A percentile compares a stretch with the other conserved stretches of the same genome.
Evolutionary conservation across 176 grass and related monocot species (phyloP).

Genomic region (Eragrostis nindensis): DNA sequence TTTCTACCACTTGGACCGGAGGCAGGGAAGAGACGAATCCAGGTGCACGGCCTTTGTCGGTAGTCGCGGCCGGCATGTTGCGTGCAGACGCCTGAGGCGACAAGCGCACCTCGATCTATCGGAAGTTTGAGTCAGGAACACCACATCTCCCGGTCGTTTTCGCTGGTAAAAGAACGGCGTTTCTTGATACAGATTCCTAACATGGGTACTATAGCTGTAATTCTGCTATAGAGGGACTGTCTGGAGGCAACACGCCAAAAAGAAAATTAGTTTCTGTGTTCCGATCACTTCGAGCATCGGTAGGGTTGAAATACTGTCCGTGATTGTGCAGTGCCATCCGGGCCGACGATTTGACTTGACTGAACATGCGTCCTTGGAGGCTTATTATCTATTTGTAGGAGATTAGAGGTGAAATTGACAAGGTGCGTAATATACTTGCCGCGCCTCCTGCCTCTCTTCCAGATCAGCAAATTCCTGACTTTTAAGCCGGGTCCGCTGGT

Average conservation of each 20-base stretch:
- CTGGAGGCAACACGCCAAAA: background rate
- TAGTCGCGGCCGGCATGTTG: background rate
- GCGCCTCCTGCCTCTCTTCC: background rate
- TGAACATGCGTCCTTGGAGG: too few relatives aligned
- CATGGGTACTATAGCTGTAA: too few relatives aligned
- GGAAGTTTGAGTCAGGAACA: background rate
- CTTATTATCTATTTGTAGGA: conserved; percentile 1
- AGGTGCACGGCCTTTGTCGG: conserved; percentile 2
- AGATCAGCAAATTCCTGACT: background rate
- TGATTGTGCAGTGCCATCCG: background rate
- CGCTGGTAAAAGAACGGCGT: too few relatives aligned
- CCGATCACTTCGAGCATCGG: background rate
- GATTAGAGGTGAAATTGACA: background rate
- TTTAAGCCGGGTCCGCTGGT: conserved; percentile 1
- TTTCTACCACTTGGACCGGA: background rate
- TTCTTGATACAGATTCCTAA: too few relatives aligned
- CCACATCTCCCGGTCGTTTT: too few relatives aligned
- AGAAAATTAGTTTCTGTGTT: too few relatives aligned
- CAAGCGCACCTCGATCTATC: background rate
- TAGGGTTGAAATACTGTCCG: too few relatives aligned
- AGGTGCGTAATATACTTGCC: too few relatives aligned
- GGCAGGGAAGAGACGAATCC: background rate
- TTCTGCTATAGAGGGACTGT: too few relatives aligned
- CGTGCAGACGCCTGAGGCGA: background rate
- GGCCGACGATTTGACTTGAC: too few relatives aligned